These are phyloP conservation scores for Xylaria grammica DNA, from an alignment of 495 filamentous ascomycete genomes.

Conservation along the genomic window DNA sequence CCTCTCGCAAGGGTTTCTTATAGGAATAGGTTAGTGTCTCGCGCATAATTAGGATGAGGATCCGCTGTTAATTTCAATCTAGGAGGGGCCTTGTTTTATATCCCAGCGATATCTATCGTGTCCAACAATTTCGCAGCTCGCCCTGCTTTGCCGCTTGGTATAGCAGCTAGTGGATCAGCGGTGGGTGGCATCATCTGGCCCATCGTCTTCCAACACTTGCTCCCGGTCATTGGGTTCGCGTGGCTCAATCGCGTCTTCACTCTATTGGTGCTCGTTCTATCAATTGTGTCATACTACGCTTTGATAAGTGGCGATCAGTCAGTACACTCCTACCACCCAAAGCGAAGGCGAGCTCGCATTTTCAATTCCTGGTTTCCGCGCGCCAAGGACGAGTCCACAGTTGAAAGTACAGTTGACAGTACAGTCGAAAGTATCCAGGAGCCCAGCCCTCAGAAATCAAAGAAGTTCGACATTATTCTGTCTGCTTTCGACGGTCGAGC, in stretches of 20 bases:
- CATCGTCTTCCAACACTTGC: slow-evolving; percentile 60
- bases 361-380: not conserved
- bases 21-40: slow-evolving; percentile 42
- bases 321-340: not conserved
- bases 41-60: not conserved
- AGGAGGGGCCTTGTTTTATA: slow-evolving; percentile 61
- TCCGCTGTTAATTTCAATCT: not conserved
- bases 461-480: not conserved
- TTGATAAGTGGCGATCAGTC: not conserved
- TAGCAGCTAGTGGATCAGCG: slow-evolving; percentile 73
- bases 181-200: slow-evolving; percentile 73
- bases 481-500: not conserved
- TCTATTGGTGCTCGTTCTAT: slow-evolving; percentile 37
- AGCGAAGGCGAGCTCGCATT: not conserved
- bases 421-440: no score
- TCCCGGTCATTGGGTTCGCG: slow-evolving; percentile 61
- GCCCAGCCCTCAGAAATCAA: no score
- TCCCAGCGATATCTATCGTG: slow-evolving; percentile 73
- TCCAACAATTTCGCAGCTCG: slow-evolving; percentile 72
- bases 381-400: not conserved
- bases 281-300: not conserved
- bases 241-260: slow-evolving; percentile 69
- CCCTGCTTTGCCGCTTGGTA: slow-evolving; percentile 74
- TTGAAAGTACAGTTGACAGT: no score
- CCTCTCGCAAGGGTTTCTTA: slow-evolving; percentile 53